These are phyloP conservation scores for Wilcoxina mikolae DNA, from an alignment of 495 filamentous ascomycete genomes.

Conservation along the genomic window DNA sequence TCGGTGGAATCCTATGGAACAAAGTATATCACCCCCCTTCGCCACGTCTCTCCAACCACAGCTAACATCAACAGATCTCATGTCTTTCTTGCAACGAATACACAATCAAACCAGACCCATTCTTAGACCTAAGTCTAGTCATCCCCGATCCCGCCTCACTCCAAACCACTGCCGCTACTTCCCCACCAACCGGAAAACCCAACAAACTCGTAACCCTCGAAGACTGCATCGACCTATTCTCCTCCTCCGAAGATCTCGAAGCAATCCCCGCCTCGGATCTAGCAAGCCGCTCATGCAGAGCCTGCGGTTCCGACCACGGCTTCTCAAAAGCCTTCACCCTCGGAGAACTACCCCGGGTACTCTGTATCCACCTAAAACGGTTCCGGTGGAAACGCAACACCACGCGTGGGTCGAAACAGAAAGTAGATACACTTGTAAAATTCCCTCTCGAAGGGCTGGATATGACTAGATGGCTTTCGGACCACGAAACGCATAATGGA, in stretches of 20 bases:
- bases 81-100: constrained; percentile 20
- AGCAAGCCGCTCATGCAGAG: constrained; percentile 9
- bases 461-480: constrained; percentile 20
- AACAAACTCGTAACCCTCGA: constrained; percentile 21
- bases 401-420: constrained; percentile 22
- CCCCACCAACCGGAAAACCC: constrained; percentile 17
- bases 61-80: constrained; percentile 15
- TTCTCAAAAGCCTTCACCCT: constrained; percentile 24
- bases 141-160: constrained; percentile 17
- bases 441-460: constrained; percentile 23
- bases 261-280: constrained; percentile 19
- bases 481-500: constrained; percentile 7
- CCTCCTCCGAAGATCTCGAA: constrained; percentile 23
- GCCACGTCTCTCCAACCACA: not conserved
- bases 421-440: constrained; percentile 22
- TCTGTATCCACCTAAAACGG: constrained; percentile 25
- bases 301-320: constrained; percentile 23
- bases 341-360: constrained; percentile 19
- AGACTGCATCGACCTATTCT: constrained; percentile 25
- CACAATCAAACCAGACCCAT: constrained; percentile 26
- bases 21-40: constrained; percentile 14
- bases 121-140: constrained; percentile 23
- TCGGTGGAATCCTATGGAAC: constrained; percentile 26
- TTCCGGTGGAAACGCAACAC: constrained; percentile 22
- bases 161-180: too few relatives aligned